Conservation (phyloP, 192 early-diverging fungal genomes). For the Backusella tuberculispora region DNA sequence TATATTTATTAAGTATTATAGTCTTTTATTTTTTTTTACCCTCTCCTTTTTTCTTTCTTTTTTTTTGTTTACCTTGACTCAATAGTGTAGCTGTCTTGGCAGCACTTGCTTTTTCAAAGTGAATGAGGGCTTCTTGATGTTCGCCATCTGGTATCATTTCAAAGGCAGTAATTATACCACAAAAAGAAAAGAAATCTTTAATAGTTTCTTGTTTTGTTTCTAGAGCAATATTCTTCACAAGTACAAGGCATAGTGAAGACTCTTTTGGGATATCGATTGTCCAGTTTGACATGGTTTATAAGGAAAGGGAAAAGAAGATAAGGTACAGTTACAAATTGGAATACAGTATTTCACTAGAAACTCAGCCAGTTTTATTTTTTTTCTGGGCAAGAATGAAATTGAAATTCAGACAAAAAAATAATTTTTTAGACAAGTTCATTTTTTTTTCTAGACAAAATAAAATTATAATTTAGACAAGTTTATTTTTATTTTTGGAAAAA, state of each 20-base stretch:
- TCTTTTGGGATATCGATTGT: slow-evolving; percentile 40
- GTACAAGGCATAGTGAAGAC: slow-evolving; percentile 49
- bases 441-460: too few species aligned
- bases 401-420: too few species aligned
- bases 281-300: slow-evolving; percentile 6
- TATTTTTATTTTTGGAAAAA: too few species aligned
- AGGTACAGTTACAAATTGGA: not conserved
- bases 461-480: too few species aligned
- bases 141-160: slow-evolving; percentile 44
- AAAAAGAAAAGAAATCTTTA: slow-evolving; percentile 63
- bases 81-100: slow-evolving; percentile 62
- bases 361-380: too few species aligned
- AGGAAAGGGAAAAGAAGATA: not conserved
- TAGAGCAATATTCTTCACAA: slow-evolving; percentile 52
- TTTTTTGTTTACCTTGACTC: slow-evolving; percentile 37
- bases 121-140: slow-evolving; percentile 51
- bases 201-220: slow-evolving; percentile 53
- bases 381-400: too few species aligned
- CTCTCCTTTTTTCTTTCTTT: not conserved
- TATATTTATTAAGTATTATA: not conserved
- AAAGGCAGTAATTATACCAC: slow-evolving; percentile 60
- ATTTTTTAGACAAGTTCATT: too few species aligned
- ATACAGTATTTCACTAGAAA: too few species aligned
- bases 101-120: slow-evolving; percentile 55
- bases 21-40: not conserved